Evolutionary conservation across 345 rosid genomes (phyloP), one percentile per base, ranked within the genome.

Genomic region (Kandelia obovata): DNA sequence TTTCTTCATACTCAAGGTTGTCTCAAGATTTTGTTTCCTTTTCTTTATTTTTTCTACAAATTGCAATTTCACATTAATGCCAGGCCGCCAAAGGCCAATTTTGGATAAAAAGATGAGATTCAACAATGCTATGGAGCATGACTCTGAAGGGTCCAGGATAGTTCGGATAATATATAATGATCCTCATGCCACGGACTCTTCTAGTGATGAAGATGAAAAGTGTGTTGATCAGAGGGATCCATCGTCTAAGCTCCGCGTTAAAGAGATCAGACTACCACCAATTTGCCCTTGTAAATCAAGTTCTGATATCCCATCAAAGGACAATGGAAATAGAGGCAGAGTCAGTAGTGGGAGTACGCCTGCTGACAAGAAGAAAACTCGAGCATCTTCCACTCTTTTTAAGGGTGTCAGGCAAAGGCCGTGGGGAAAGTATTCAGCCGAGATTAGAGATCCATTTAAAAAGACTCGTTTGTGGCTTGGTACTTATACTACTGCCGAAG

Each of bases 361-460:
- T 28, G 59, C 30, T 39, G 67, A 26, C 28, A 32, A 57, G 20
- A 72, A 15, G 25, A 65, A 58, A 67, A 57, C 3, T 52, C 43
- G 53, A 7, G 53, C 2, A 63, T 73, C 21, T 32, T 64, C 0
- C 49, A 43, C 17, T 3, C 3, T 11, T 19, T 78, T 58, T n/a
- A 85, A 70, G 60, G 90, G 90, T 20, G 90, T 84, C 5, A 70
- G 88, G 28, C 64, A 68, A 70, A 80, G 86, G 75, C 81, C 85
- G 2, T 82, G 86, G 88, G 85, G 86, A 10, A 84, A 79, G 52
- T 84, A 56, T 62, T 76, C 84, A 0, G 83, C 85, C 0, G 90
- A 86, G 73, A 84, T 84, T 39, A 64, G 88, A 51, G 85, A 86
- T 64, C 86, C 90, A 7, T 77, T 81, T 66, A 62, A 34, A 1